Base-by-base conservation (phyloP, 2,329 filamentous ascomycete species). In the Diaporthe vaccinii region DNA sequence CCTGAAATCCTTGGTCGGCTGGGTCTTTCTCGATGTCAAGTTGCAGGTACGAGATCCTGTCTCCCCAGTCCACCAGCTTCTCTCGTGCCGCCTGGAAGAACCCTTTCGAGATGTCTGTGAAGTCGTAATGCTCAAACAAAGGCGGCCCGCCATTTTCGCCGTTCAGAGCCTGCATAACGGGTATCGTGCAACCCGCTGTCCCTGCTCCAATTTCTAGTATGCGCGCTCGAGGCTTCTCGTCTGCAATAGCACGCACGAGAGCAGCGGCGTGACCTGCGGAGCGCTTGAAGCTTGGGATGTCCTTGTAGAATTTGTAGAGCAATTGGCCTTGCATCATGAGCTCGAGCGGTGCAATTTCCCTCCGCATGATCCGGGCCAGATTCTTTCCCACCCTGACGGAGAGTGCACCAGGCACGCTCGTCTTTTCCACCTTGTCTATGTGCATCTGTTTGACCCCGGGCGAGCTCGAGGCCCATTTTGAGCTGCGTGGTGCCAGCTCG, bases 321-420 rank as follows among this genome's bases (percentile, higher is more conserved):
- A 84, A 76, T 41, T 81, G 77, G 46, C 84, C 80, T 36, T 82
- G 76, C 28, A 79, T 80, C 72, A 87, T 78, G 20, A 82, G 75
- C 71, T 86, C 83, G 10, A 85, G 78, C 41, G 83, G 79, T 12
- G 78, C 82, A 20, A 73, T 75, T 59, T 82, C 77, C 6, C 81
- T 81, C 0, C 81, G 76, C n/a, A 86, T 76, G 12, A 85, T 80
- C 8, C 78, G 74, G 1, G 79, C 77, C 15, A 86, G 78, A 12
- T 78, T 77, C 15, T 80, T 80, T 2, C 84, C 80, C 0, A 83
- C 78, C 1, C 77, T 76, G 44, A 79, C 77, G 0, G 80, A 73
- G 22, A 82, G 77, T 68, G 83, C 80, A 51, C 83, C 79, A 15
- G 81, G 80, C 4, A 78, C 76, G 72, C 78, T 79, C 0, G 41